Base-by-base conservation (phyloP, 1,139 yeast species). In the Hyphopichia pseudoburtonii region DNA sequence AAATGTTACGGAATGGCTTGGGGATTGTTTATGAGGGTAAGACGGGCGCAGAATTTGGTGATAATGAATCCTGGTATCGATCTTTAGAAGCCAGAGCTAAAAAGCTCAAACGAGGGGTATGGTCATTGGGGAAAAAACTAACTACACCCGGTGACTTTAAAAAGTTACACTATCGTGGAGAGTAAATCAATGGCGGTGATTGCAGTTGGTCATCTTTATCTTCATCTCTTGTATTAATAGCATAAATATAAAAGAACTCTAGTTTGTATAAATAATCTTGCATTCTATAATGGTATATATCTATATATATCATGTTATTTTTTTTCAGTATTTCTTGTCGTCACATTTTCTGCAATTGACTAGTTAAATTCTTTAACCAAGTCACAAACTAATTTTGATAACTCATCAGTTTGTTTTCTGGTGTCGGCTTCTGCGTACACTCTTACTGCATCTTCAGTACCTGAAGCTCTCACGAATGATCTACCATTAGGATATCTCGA, bases 361-460 rank as follows among this genome's bases (percentile, higher is more conserved):
- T 28, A 31, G 12, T 30, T 26, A 6, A 30, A 25, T 39, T 46
- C 57, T 36, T 50, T 51, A 24, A 70, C 58, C 33, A 70, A 54
- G 12, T 56, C 57, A 30, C 67, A 60, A 9, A 70, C 74, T 19
- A 53, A 51, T 26, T 44, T 42, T 3, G 69, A 59, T 37, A 71
- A 63, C 24, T 51, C 53, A 32, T 59, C 66, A 8, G 66, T 67
- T 33, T 66, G 43, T 30, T 56, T 66, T 32, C 48, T 44, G 17
- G 69, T 76, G 11, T 67, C 70, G 0, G 97, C 96, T 60, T 92
- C 99, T 1, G 97, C 95, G 51, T 92, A 92, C 8, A 92, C 87
- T 52, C 98, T 78, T 2, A 92, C 97, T 0, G 96, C 97, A 61
- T 94, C 95, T 60, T 92, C 99, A 2, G 99, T 92, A 14, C 98